A percentile compares a stretch with the other conserved stretches of the same genome.
phyloP scores from a whole-genome alignment of 805 yeast genomes.

The Candida coquimbonensis region DNA sequence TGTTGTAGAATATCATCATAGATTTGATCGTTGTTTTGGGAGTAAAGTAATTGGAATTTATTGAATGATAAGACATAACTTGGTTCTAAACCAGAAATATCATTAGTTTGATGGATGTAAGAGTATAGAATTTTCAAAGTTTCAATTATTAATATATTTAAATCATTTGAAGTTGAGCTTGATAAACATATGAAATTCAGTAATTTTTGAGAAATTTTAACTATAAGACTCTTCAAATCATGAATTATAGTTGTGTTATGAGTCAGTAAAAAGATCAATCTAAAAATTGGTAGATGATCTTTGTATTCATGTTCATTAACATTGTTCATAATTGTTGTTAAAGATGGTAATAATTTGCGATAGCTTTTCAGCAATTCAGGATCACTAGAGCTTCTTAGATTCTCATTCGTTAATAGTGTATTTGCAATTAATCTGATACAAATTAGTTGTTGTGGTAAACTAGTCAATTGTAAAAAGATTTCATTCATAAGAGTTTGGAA shows the following conservation, averaged over 20 bases:
- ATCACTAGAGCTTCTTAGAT: constrained; percentile 8
- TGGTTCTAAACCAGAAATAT: constrained; percentile 21
- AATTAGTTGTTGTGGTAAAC: constrained; percentile 14
- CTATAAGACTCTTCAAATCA: constrained; percentile 9
- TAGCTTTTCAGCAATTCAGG: neutral
- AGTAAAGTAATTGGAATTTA: constrained; percentile 19
- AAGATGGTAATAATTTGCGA: constrained; percentile 6
- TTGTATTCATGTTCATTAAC: constrained; percentile 22
- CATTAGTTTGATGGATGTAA: constrained; percentile 19
- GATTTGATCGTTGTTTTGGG: constrained; percentile 10
- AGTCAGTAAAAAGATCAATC: constrained; percentile 19
- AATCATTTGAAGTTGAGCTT: constrained; percentile 12
- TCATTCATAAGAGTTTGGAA: constrained; percentile 7
- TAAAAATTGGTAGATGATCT: constrained; percentile 21
- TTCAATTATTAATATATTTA: constrained; percentile 22
- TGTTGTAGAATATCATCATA: constrained; percentile 22
- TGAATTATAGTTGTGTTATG: constrained; percentile 12
- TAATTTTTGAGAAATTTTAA: constrained; percentile 19
- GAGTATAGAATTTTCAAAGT: constrained; percentile 22
- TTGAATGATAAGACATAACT: constrained; percentile 23
- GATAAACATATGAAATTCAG: constrained; percentile 21
- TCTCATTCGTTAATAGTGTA: constrained; percentile 14
- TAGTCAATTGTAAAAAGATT: constrained; percentile 6
- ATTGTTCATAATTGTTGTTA: constrained; percentile 13
- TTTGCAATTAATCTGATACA: constrained; percentile 18